Evolutionary conservation across 129 eudicot species (phyloP).

Genomic region (Arctium minus): DNA sequence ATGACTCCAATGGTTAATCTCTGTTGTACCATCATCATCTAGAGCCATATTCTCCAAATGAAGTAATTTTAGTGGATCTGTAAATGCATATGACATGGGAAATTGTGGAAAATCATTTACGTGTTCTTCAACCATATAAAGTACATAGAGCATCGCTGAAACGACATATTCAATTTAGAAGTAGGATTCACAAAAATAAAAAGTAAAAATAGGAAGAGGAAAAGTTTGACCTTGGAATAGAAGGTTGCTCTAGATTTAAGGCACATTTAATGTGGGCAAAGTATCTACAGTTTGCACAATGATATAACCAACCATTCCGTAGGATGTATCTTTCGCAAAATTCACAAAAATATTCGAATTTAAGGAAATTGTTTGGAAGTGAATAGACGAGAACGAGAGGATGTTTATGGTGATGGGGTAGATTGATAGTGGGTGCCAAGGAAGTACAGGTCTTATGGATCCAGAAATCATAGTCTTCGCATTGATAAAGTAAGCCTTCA

Average conservation of each 20-base stretch:
- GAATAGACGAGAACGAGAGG: not conserved
- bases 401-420: not conserved
- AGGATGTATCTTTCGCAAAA: not conserved
- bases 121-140: no score
- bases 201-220: no score
- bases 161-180: not conserved
- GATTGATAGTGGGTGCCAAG: not conserved
- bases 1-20: not conserved
- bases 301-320: not conserved
- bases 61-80: not conserved
- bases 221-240: not conserved
- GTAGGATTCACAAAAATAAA: not conserved
- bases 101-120: not conserved
- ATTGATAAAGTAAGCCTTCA: not conserved
- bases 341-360: not conserved
- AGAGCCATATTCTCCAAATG: not conserved
- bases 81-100: not conserved
- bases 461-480: not conserved
- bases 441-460: not conserved
- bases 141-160: not conserved
- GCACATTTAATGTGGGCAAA: not conserved
- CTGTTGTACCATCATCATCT: not conserved
- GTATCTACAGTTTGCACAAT: not conserved
- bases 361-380: not conserved
- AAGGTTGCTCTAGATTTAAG: not conserved